Evolutionary conservation across 78 protist species (phyloP).

Genomic region (Pelomyxa schiedti): DNA sequence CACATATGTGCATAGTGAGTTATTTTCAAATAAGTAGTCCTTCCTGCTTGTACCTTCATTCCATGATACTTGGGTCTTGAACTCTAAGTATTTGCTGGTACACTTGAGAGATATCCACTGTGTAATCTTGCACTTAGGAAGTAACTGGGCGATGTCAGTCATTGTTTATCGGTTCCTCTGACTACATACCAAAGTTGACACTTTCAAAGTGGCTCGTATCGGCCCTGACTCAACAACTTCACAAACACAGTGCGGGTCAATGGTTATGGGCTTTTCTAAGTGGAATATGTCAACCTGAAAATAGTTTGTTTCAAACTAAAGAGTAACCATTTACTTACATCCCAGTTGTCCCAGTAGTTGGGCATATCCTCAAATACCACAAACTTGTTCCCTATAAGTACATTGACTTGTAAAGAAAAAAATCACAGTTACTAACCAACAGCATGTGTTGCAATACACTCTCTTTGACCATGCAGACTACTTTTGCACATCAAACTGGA

Average conservation of each 20-base stretch:
- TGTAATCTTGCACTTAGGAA: background rate
- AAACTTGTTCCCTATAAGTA: constrained; percentile 24
- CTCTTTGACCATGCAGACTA: too few species aligned
- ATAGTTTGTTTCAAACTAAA: background rate
- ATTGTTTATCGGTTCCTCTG: background rate
- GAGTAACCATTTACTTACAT: background rate
- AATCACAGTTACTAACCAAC: too few species aligned
- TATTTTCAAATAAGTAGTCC: too few species aligned
- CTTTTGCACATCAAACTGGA: too few species aligned
- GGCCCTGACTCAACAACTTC: background rate
- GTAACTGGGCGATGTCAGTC: background rate
- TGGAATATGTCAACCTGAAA: constrained; percentile 35
- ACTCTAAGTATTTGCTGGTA: background rate
- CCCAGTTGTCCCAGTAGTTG: constrained; percentile 71
- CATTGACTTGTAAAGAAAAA: background rate
- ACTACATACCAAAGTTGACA: too few species aligned
- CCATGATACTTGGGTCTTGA: background rate
- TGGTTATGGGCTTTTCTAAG: constrained; percentile 3
- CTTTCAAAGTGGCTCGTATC: too few species aligned
- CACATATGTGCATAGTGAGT: too few species aligned
- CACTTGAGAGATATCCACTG: background rate
- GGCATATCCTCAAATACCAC: constrained; percentile 54
- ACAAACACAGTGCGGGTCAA: background rate
- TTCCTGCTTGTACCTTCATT: too few species aligned
- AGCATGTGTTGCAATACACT: too few species aligned